phyloP scores from a whole-genome alignment of 139 green algal species.

The Auxenochlorella protothecoides region DNA sequence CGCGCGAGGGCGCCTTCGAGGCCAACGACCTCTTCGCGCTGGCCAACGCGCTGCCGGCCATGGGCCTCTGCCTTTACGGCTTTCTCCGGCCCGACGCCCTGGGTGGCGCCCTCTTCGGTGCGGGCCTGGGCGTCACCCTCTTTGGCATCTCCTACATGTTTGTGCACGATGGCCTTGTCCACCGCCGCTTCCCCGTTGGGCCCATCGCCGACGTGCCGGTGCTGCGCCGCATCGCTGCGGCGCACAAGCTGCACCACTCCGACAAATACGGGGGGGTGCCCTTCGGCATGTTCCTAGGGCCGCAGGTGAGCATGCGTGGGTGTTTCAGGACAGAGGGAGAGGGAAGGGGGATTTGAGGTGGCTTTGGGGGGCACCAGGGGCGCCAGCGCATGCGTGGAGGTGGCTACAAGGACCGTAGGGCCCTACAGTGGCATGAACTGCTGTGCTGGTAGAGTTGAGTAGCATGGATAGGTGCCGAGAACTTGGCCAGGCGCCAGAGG shows the following conservation, averaged over 20 bases:
- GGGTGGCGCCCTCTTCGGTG: conserved; percentile 75
- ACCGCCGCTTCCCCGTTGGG: conserved; percentile 85
- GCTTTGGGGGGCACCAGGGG: too few species aligned
- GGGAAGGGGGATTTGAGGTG: too few species aligned
- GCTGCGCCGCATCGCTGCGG: conserved; percentile 74
- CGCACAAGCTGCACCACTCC: conserved; percentile 90
- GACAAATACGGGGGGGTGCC: conserved; percentile 90
- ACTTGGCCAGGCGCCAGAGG: too few species aligned
- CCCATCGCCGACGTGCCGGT: conserved; percentile 80
- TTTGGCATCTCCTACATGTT: conserved; percentile 99
- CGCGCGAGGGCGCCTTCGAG: conserved; percentile 85
- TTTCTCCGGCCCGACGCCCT: conserved; percentile 71
- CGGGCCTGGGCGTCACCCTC: conserved; percentile 91
- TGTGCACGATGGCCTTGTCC: conserved; percentile 94
- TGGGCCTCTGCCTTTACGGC: conserved; percentile 79
- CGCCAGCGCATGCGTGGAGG: too few species aligned
- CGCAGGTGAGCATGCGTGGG: conserved; percentile 34
- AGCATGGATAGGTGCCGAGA: too few species aligned
- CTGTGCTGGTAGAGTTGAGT: too few species aligned
- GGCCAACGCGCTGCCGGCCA: conserved; percentile 82
- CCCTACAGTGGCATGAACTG: too few species aligned
- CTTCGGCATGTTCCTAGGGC: conserved; percentile 90
- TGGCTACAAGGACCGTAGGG: too few species aligned
- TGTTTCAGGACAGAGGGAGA: too few species aligned
- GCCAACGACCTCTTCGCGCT: conserved; percentile 94